These are phyloP conservation scores for Neonectria neomacrospora DNA, from an alignment of 2,329 filamentous ascomycete genomes.

Conservation along the genomic window DNA sequence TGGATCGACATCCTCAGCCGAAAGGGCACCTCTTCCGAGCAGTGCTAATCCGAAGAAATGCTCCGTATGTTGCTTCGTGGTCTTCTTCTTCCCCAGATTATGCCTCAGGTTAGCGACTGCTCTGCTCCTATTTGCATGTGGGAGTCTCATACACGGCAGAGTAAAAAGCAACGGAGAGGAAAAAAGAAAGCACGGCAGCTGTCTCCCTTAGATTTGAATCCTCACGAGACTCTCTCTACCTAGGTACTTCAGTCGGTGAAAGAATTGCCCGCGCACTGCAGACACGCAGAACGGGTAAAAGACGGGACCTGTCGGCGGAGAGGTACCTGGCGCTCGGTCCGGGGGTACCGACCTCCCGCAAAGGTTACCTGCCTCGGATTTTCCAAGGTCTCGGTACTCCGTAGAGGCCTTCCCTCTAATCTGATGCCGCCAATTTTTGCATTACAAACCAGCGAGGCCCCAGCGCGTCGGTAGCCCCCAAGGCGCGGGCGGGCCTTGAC, in stretches of 20 bases:
- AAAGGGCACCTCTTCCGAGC: neutral
- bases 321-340: conserved; percentile 11
- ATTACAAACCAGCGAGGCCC: conserved; percentile 22
- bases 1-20: neutral
- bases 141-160: neutral
- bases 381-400: conserved; percentile 7
- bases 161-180: neutral
- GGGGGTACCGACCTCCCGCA: conserved; percentile 19
- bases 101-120: neutral
- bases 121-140: neutral
- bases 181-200: neutral
- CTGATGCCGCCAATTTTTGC: conserved; percentile 6
- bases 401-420: conserved; percentile 12
- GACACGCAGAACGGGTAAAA: conserved; percentile 8
- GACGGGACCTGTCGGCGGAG: neutral
- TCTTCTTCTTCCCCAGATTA: conserved; percentile 1
- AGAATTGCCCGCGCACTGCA: conserved; percentile 7
- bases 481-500: neutral
- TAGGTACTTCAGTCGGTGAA: neutral
- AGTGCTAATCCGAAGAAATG: neutral
- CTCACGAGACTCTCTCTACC: neutral
- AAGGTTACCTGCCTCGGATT: conserved; percentile 15
- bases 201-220: neutral
- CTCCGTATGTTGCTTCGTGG: neutral
- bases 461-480: neutral